phyloP scores from a whole-genome alignment of 495 filamentous ascomycete genomes.

The Lasiosphaeria hispida region DNA sequence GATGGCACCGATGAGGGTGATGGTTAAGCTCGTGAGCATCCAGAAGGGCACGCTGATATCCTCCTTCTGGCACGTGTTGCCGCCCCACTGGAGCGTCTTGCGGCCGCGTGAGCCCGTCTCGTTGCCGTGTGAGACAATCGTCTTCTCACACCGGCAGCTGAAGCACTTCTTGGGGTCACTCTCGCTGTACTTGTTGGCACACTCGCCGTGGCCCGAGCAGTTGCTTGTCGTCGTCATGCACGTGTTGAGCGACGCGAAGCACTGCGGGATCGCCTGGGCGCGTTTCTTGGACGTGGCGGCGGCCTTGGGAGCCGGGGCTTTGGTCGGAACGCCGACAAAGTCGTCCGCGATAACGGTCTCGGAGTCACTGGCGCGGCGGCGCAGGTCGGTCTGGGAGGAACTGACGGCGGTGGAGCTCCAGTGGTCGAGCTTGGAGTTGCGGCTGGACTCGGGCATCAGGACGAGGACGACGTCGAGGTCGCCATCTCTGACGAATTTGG shows the following conservation, averaged over 20 bases:
- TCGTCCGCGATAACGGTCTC: constrained; percentile 36
- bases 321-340: constrained; percentile 9
- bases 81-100: constrained; percentile 64
- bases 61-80: constrained; percentile 84
- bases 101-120: constrained; percentile 23
- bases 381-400: constrained; percentile 31
- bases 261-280: constrained; percentile 48
- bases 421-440: constrained; percentile 31
- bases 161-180: constrained; percentile 59
- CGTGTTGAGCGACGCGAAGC: constrained; percentile 59
- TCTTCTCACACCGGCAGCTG: constrained; percentile 65
- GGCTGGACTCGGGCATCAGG: constrained; percentile 40
- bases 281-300: constrained; percentile 15
- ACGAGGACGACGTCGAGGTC: constrained; percentile 49
- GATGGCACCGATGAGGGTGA: constrained; percentile 60
- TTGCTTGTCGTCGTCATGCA: constrained; percentile 63
- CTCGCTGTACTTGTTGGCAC: constrained; percentile 56
- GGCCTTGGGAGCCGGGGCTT: constrained; percentile 24
- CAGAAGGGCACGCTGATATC: constrained; percentile 87
- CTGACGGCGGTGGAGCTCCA: constrained; percentile 32
- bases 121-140: constrained; percentile 44
- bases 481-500: constrained; percentile 31
- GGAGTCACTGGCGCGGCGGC: constrained; percentile 28
- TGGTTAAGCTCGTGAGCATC: constrained; percentile 68
- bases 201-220: constrained; percentile 75